Base-by-base conservation (phyloP, 73 alveolate species). In the Paramecium sexaurelia region DNA sequence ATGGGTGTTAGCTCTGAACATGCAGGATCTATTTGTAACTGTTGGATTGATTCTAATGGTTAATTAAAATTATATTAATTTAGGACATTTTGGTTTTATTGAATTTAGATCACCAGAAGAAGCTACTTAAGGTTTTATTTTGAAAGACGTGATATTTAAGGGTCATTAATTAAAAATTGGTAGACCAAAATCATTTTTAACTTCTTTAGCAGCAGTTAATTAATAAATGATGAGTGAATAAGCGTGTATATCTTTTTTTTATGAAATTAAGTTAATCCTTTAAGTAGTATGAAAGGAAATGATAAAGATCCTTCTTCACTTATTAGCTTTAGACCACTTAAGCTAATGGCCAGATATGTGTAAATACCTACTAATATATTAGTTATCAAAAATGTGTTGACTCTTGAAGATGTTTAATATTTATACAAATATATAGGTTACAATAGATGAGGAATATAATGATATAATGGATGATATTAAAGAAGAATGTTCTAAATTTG, bases 21-120 rank as follows among this genome's bases (percentile, higher is more conserved):
- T 89, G 96, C 98, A 68, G 95, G 92, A 88, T 99, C 96, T 90
- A 96, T 97, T 85, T 97, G 73, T 85, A 95, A 92, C 26, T 92
- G 94, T 26, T 96, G 98, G 98, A 94, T 96, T 11, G 92, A 96
- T 24, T 67, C 96, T 3, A 95, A 96, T 55, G 95, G 97, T 15
- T 29, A 13, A 26, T 61, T 61, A 15, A 2, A 22, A 9, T 22
- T 61, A 7, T 0, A 22, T 26, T 11, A 11, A 61, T 51, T n/a
- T 51, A 61, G 83, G 83, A 29, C 92, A 85, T 93, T 98, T 96
- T 96, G 99, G 98, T 19, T 98, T 98, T 92, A 96, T 96, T 27
- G 99, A 98, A 84, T 98, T 98, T 84, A 88, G 99, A 88, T 87
- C 98, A 0, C 97, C 98, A 0, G 99, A 96, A 71, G 99, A 98